A percentile compares a stretch with the other conserved stretches of the same genome.
phyloP scores from a whole-genome alignment of 192 early-diverging fungal species.

The Pecoramyces ruminantium region DNA sequence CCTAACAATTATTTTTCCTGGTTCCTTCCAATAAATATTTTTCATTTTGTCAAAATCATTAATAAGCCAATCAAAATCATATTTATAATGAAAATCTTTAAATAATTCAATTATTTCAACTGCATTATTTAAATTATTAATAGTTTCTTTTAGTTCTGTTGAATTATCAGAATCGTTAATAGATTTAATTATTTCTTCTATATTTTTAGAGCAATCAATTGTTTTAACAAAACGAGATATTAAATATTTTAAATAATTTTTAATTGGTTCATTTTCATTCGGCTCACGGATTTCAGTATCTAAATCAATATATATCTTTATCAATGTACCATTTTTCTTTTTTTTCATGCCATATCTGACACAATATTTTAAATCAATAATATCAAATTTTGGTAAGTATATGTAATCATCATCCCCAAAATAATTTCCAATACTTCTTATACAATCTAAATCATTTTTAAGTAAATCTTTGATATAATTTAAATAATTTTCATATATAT shows the following conservation, averaged over 20 bases:
- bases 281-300: neutral
- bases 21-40: neutral
- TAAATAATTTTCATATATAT: neutral
- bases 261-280: neutral
- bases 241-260: neutral
- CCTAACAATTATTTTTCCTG: neutral
- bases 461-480: neutral
- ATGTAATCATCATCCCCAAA: neutral
- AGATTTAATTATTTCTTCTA: neutral
- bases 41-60: neutral
- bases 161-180: neutral
- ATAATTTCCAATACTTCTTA: neutral
- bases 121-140: neutral
- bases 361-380: neutral
- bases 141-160: too few relatives aligned
- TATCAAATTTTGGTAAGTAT: neutral
- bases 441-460: neutral
- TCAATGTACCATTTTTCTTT: too few relatives aligned
- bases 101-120: neutral
- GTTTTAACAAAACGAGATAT: neutral
- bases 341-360: neutral
- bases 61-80: neutral
- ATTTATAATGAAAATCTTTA: neutral
- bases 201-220: neutral
- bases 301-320: neutral